Base-by-base conservation (phyloP, 371 early-diverging fungal genomes). In the Rhizopus microsporus region DNA sequence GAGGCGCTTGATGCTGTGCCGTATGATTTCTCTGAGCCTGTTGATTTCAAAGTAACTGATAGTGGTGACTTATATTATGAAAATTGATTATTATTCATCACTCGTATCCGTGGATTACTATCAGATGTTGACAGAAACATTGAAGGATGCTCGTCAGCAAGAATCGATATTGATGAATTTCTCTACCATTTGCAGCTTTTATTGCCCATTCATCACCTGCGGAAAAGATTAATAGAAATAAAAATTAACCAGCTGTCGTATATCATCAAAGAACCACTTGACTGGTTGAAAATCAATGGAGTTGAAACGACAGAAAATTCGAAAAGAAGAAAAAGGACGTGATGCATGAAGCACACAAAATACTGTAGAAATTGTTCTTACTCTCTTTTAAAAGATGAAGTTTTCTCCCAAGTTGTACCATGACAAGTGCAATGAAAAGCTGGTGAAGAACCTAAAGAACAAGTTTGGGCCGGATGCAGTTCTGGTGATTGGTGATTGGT, bases 121-220 rank as follows among this genome's bases (percentile, higher is more conserved):
- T 7, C 45, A 44, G 45, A 23, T 44, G n/a, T 44, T 44, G 45
- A 44, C 3, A 37, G 34, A 49, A 34, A 4, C 1, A n/a, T 49
- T 31, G 34, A 37, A 49, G 50, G 34, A 47, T 47, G 17, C 4
- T 29, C 30, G 8, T 47, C 47, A 47, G 9, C 65, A 5, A 50
- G 31, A 16, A 60, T 56, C 15, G 12, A 47, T 6, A 23, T 65
- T 9, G 60, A 65, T 44, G 23, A 51, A 34, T 37, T 3, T n/a
- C 1, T 5, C 13, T 23, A n/a, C 51, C 57, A 39, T 56, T 43
- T 10, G 16, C 51, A 29, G 56, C 56, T 17, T 35, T 37, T 17
- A 45, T 45, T 37, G 34, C 56, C 2, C 6, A 23, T 4, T 37
- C 12, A n/a, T n/a, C n/a, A n/a, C n/a, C n/a, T n/a, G n/a, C n/a